A percentile compares a stretch with the other conserved stretches of the same genome.
Evolutionary conservation across 805 yeast genomes (phyloP).

Genomic region (Ogataea chonburiensis): DNA sequence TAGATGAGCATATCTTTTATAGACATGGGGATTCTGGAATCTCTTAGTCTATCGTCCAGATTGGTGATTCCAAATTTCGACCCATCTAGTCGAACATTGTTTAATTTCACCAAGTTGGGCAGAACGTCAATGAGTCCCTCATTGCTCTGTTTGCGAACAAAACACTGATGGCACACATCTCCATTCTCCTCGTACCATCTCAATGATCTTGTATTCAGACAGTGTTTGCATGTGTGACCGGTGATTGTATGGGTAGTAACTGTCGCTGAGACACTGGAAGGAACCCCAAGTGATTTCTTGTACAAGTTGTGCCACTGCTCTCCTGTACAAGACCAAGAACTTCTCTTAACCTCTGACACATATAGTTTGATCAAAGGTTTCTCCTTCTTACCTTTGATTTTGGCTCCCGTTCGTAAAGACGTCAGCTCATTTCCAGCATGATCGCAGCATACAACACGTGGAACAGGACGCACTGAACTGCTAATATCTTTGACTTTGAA

Average conservation of each 20-base stretch:
- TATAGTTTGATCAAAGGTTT: slow-evolving; percentile 43
- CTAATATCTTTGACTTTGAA: slow-evolving; percentile 25
- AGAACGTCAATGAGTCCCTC: slow-evolving; percentile 24
- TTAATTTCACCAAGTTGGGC: slow-evolving; percentile 24
- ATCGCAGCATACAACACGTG: slow-evolving; percentile 43
- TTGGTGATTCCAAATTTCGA: slow-evolving; percentile 22
- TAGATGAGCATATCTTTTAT: slow-evolving; percentile 22
- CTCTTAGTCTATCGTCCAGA: slow-evolving; percentile 12
- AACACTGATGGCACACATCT: slow-evolving; percentile 28
- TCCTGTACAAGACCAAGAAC: slow-evolving; percentile 4
- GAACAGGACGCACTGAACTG: slow-evolving; percentile 41
- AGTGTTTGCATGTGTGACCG: slow-evolving; percentile 18
- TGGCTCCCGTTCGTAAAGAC: slow-evolving; percentile 34
- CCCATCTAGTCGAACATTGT: slow-evolving; percentile 17
- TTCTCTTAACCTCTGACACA: slow-evolving; percentile 35
- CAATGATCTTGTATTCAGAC: slow-evolving; percentile 22
- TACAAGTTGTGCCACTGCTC: slow-evolving; percentile 15
- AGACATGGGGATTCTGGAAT: slow-evolving; percentile 19
- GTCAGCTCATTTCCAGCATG: slow-evolving; percentile 34
- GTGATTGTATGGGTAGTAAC: neutral
- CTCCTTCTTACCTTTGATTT: slow-evolving; percentile 23
- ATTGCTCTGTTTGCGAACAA: slow-evolving; percentile 24
- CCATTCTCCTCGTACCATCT: slow-evolving; percentile 20
- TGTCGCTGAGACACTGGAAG: neutral
- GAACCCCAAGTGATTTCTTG: slow-evolving; percentile 4